These are phyloP conservation scores for Kwoniella botswanensis DNA, from an alignment of 768 basidiomycete species.

Conservation along the genomic window DNA sequence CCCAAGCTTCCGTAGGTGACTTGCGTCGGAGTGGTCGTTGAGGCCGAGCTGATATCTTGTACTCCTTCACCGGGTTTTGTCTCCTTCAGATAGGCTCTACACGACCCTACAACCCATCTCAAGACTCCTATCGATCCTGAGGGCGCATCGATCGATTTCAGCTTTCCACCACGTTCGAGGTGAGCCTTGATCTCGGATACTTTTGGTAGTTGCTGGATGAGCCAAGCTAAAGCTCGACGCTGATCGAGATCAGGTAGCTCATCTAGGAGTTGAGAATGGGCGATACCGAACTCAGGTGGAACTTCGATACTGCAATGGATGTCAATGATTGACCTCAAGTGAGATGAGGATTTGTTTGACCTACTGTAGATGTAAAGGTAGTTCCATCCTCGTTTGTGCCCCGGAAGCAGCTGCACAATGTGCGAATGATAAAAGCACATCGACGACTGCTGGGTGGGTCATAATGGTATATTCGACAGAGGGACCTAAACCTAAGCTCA, in stretches of 20 bases:
- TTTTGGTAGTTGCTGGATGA: conserved; percentile 39
- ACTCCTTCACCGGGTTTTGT: conserved; percentile 37
- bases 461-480: conserved; percentile 42
- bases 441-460: conserved; percentile 41
- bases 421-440: conserved; percentile 40
- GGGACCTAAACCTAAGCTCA: conserved; percentile 44
- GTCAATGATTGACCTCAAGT: background rate
- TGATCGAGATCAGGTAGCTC: conserved; percentile 12
- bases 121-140: conserved; percentile 35
- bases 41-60: background rate
- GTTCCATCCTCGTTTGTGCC: conserved; percentile 32
- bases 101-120: conserved; percentile 43
- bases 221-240: conserved; percentile 29
- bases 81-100: conserved; percentile 44
- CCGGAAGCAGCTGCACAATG: conserved; percentile 31
- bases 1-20: background rate
- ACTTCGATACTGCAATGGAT: conserved; percentile 32
- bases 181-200: conserved; percentile 31
- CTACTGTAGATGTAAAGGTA: conserved; percentile 38
- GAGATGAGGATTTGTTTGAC: background rate
- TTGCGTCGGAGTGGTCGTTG: background rate
- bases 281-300: conserved; percentile 23
- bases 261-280: conserved; percentile 25
- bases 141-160: conserved; percentile 17
- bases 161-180: conserved; percentile 21